These are phyloP conservation scores for Phaeotremella fagi DNA, from an alignment of 768 basidiomycete genomes.

Conservation along the genomic window DNA sequence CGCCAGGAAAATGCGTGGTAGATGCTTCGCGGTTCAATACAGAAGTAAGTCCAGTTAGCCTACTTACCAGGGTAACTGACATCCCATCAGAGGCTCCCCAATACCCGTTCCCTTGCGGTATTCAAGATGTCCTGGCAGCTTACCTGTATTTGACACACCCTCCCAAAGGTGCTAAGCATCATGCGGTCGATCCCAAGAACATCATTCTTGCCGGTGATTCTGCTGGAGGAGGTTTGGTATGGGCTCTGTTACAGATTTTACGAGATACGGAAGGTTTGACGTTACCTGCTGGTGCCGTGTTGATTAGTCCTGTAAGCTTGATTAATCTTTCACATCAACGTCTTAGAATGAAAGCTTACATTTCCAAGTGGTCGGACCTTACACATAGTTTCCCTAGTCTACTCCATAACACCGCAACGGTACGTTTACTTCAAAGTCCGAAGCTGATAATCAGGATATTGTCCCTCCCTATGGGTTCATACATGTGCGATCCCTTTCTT, in stretches of 20 bases:
- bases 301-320: slow-evolving; percentile 84
- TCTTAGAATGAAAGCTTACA: slow-evolving; percentile 1
- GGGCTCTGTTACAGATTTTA: slow-evolving; percentile 76
- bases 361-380: slow-evolving; percentile 56
- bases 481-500: slow-evolving; percentile 30
- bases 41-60: slow-evolving; percentile 58
- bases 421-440: slow-evolving; percentile 34
- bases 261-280: slow-evolving; percentile 73
- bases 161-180: slow-evolving; percentile 70
- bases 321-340: not conserved
- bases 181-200: slow-evolving; percentile 70
- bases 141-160: slow-evolving; percentile 89
- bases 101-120: slow-evolving; percentile 83
- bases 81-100: slow-evolving; percentile 62
- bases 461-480: slow-evolving; percentile 50
- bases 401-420: slow-evolving; percentile 75
- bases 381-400: slow-evolving; percentile 92
- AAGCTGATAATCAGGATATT: slow-evolving; percentile 59
- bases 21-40: slow-evolving; percentile 62
- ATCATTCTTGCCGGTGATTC: slow-evolving; percentile 88
- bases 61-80: not conserved
- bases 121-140: slow-evolving; percentile 83
- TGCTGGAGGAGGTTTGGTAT: slow-evolving; percentile 80
- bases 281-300: slow-evolving; percentile 74
- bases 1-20: slow-evolving; percentile 87